Base-by-base conservation (phyloP, 305 asterid species). In the Solanum hybrid region DNA sequence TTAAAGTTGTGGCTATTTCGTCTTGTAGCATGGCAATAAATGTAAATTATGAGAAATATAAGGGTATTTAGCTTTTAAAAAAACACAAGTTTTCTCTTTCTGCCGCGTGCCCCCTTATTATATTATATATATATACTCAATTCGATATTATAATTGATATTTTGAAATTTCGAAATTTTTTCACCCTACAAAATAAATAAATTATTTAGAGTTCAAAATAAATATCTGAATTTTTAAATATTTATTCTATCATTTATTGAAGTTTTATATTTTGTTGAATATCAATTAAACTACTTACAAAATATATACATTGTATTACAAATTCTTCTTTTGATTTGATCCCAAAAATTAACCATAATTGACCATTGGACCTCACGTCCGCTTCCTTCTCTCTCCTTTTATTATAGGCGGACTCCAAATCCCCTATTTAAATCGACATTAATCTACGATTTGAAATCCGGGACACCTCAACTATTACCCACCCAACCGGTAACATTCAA, bases 341-440 rank as follows among this genome's bases (percentile, higher is more conserved):
- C 60, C 86, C 10, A 5, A 14, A 51, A 71, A 71, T 26, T 87
- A 89, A 64, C 56, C 73, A 36, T 56, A 81, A 69, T 34, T 87
- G 88, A 87, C 71, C 42, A 17, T 7, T 51, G 90, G 88, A 6
- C n/a, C 91, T 56, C 78, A 32, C 90, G 91, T 78, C 91, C 89
- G 88, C 84, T 45, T 73, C 90, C 88, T 37, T 56, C 79, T 89
- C 89, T 64, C 90, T 80, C 90, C 27, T 35, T 36, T 79, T 10
- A 17, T 80, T 4, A 88, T 80, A 79, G 88, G 91, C 88, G 91
- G 91, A 90, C 71, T 86, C 78, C 85, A 90, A 71, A 35, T 7
- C 31, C 24, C 42, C 11, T n/a, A 38, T 56, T 90, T 17, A 13
- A 87, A 78, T 78, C 85, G 37, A 51, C 32, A n/a, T 78, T n/a